Conservation (phyloP, 495 filamentous ascomycete genomes). For the Glonium stellatum region DNA sequence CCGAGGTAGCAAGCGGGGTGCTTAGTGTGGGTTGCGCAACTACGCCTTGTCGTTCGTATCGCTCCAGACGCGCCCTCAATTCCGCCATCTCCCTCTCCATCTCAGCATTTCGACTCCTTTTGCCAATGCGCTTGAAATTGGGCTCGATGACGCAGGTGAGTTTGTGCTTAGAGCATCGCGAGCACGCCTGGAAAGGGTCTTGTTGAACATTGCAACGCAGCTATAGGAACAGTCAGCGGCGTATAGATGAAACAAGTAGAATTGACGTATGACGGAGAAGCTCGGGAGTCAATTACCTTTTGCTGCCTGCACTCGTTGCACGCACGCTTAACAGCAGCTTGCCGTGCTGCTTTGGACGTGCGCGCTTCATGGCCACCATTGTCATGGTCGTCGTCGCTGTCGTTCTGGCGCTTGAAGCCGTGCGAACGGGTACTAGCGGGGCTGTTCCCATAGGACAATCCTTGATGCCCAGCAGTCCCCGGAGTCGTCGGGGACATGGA, state of each 20-base stretch:
- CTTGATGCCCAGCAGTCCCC: conserved; percentile 13
- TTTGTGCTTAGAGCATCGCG: conserved; percentile 74
- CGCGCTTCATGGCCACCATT: conserved; percentile 13
- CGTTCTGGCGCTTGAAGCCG: conserved; percentile 20
- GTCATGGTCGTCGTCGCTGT: conserved; percentile 25
- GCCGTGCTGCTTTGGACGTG: conserved; percentile 1
- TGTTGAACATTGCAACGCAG: conserved; percentile 86
- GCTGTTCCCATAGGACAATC: conserved; percentile 19
- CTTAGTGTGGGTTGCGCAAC: conserved; percentile 10
- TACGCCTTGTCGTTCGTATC: conserved; percentile 35
- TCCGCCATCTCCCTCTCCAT: conserved; percentile 67
- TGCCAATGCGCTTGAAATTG: conserved; percentile 88
- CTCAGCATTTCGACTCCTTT: conserved; percentile 83
- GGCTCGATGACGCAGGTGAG: conserved; percentile 89
- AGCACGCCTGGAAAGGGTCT: conserved; percentile 74
- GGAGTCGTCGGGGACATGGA: conserved; percentile 27
- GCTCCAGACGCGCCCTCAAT: conserved; percentile 44
- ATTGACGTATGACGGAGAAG: not conserved
- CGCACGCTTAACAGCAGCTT: conserved; percentile 40
- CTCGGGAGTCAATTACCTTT: conserved; percentile 53
- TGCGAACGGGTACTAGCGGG: conserved; percentile 22
- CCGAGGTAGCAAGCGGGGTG: conserved; percentile 14
- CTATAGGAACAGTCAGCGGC: conserved; percentile 37
- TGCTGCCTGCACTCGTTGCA: conserved; percentile 96
- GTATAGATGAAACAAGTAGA: conserved; percentile 3